phyloP scores from a whole-genome alignment of 306 rosid genomes.

The Fagus sylvatica region DNA sequence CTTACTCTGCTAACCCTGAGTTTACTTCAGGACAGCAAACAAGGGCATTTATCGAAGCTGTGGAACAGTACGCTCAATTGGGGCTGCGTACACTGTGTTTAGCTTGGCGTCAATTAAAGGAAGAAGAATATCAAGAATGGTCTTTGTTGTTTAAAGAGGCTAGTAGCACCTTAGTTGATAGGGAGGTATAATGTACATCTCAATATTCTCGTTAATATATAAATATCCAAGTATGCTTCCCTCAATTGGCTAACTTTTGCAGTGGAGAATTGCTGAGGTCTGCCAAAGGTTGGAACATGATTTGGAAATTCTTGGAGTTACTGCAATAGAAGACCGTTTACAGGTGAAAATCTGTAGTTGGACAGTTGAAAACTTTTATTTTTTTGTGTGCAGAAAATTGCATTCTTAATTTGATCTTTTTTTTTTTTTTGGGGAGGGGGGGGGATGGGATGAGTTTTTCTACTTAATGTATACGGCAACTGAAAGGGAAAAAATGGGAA shows the following conservation, averaged over 20 bases:
- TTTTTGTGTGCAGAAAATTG: not conserved
- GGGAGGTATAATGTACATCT: conserved; percentile 72
- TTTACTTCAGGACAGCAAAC: conserved; percentile 87
- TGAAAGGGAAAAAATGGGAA: not conserved
- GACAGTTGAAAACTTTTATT: conserved; percentile 11
- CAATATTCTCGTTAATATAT: conserved; percentile 14
- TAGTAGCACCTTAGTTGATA: conserved; percentile 87
- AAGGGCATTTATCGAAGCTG: conserved; percentile 80
- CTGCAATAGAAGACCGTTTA: conserved; percentile 98
- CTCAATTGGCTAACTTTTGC: conserved; percentile 40
- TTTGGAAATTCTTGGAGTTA: conserved; percentile 90
- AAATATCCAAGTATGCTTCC: not conserved
- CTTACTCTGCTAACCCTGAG: conserved; percentile 8
- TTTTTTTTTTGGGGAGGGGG: too few relatives aligned
- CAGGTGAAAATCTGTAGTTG: conserved; percentile 63
- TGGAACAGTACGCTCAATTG: conserved; percentile 89
- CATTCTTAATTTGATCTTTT: conserved; percentile 9
- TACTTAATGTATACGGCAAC: not conserved
- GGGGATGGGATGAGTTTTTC: not conserved
- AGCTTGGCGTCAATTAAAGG: conserved; percentile 88
- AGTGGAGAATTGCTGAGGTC: conserved; percentile 99
- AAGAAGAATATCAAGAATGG: conserved; percentile 87
- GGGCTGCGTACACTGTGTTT: conserved; percentile 91
- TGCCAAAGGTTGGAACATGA: conserved; percentile 89
- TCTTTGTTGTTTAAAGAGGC: conserved; percentile 93